Conservation (phyloP, 176 grass and related monocot species). For the Miscanthus lutarioriparius region DNA sequence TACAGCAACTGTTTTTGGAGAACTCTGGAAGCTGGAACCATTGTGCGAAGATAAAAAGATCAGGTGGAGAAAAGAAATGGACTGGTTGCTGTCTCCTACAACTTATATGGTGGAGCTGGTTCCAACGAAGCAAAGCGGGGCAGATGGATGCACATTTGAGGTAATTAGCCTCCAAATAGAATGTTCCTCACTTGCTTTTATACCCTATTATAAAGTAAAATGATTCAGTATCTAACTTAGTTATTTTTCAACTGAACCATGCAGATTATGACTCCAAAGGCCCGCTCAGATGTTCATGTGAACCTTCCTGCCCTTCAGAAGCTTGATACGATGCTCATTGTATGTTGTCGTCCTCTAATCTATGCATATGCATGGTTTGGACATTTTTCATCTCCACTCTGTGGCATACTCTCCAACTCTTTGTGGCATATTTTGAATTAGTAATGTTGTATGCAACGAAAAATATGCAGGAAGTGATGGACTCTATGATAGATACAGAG, state of each 20-base stretch:
- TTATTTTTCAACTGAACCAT: conserved; percentile 13
- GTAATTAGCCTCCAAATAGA: conserved; percentile 36
- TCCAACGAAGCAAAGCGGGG: conserved; percentile 83
- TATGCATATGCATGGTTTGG: neutral
- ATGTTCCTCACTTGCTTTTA: neutral
- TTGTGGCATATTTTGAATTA: conserved; percentile 12
- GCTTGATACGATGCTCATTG: conserved; percentile 93
- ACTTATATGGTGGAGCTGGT: conserved; percentile 97
- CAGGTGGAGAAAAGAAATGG: conserved; percentile 94
- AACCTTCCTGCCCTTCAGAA: conserved; percentile 99
- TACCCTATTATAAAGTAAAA: neutral
- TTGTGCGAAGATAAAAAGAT: conserved; percentile 77
- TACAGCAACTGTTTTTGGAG: conserved; percentile 86
- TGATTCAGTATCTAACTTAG: conserved; percentile 3
- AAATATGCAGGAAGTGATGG: conserved; percentile 76
- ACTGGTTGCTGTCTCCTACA: conserved; percentile 91
- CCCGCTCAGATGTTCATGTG: conserved; percentile 92
- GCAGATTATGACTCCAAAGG: conserved; percentile 97
- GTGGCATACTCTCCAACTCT: neutral
- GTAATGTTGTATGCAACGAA: conserved; percentile 19
- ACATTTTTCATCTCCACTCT: neutral
- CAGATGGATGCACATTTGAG: conserved; percentile 79
- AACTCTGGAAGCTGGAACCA: conserved; percentile 97
- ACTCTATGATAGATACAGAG: conserved; percentile 81
- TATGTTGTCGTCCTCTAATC: conserved; percentile 43